Conservation (phyloP, 1,284 basidiomycete species). For the Ganoderma lucidum region DNA sequence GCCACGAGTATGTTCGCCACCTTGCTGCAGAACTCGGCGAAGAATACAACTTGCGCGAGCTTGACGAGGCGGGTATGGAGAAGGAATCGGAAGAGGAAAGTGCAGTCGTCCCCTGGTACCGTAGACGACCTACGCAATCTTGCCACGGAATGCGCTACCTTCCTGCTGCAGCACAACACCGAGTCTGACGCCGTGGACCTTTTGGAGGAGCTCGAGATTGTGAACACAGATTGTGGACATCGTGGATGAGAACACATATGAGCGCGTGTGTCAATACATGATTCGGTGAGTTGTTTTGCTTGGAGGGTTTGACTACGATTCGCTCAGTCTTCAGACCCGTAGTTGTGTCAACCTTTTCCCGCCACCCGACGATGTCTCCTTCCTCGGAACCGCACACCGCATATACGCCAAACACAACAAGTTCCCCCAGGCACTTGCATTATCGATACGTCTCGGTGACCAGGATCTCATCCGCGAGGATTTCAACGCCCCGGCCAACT, state of each 20-base stretch:
- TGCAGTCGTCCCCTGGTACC: conserved; percentile 54
- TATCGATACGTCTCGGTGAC: conserved; percentile 90
- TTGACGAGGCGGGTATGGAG: conserved; percentile 45
- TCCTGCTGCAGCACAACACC: conserved; percentile 94
- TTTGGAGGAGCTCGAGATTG: conserved; percentile 93
- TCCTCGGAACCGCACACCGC: conserved; percentile 89
- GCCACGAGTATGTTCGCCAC: conserved; percentile 98
- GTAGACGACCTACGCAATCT: conserved; percentile 81
- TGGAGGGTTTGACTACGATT: background rate
- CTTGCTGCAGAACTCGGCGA: conserved; percentile 97
- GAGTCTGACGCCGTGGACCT: conserved; percentile 99
- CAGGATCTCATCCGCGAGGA: conserved; percentile 83
- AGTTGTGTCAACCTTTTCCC: conserved; percentile 93
- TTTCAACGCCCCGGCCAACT: conserved; percentile 88
- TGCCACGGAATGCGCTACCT: conserved; percentile 89
- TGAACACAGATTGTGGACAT: conserved; percentile 79
- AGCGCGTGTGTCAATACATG: conserved; percentile 98
- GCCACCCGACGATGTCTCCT: conserved; percentile 92
- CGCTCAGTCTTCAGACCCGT: conserved; percentile 18
- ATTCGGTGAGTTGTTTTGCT: conserved; percentile 69
- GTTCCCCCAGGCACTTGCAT: conserved; percentile 90
- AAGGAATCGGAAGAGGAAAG: conserved; percentile 42
- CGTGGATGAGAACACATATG: conserved; percentile 90
- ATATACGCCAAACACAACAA: conserved; percentile 92
- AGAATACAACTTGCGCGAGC: conserved; percentile 80